Base-by-base conservation (phyloP, 495 filamentous ascomycete species). In the Hypomontagnella monticulosa region DNA sequence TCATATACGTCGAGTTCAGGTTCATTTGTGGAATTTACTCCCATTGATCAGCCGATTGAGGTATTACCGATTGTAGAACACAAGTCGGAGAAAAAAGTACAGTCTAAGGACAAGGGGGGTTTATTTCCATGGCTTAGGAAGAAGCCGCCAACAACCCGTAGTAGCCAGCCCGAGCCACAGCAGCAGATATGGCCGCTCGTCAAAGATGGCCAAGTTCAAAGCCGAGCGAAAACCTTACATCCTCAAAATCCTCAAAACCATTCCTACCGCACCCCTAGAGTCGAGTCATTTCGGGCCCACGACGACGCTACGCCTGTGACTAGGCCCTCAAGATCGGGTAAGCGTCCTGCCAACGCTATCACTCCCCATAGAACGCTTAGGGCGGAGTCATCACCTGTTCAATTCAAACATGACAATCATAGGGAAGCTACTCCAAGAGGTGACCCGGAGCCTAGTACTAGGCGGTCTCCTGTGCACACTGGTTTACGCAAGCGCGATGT, bases 1-100 rank as follows among this genome's bases (percentile, higher is more conserved):
- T 63, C 57, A 16, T 50, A 34, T 33, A 59, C 64, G n/a, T n/a
- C n/a, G 8, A 71, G 57, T 52, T 68, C 61, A 34, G 71, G 64
- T 19, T 61, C 71, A 19, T 71, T 69, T 23, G 57, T 76, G 14
- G 73, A 70, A 5, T 77, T 75, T 50, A 74, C 70, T 4, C 71
- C 73, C 5, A 48, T 33, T 3, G 47, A 42, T 3, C 36, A 63
- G 41, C 51, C 50, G 6, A 54, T 67, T 15, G 58, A 66, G 42
- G 8, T 36, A 54, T 19, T 66, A 3, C 57, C 62, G 19, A 57
- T 19, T 32, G 47, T 43, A 30, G 55, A 61, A 40, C 19, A 37
- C 8, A 59, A 61, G 18, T 18, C 50, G 9, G 66, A 65, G 43
- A 30, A 59, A 20, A 67, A 61, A 27, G 19, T 34, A 18, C 42